Percentiles rank a stretch among this genome's conserved stretches.
phyloP scores from a whole-genome alignment of 352 stramenopile species.

The Aphanomyces cochlioides region DNA sequence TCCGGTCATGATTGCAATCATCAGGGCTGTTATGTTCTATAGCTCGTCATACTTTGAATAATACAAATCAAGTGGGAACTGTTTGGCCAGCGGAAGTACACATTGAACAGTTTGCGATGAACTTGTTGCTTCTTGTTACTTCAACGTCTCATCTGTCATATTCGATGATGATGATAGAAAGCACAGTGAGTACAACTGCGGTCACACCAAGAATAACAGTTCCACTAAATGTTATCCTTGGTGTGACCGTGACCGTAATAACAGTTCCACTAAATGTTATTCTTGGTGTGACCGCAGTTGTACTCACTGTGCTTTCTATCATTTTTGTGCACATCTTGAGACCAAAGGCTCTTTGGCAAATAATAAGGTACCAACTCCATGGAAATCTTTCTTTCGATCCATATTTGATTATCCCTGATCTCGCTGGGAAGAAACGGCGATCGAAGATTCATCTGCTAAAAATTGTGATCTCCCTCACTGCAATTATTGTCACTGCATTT shows the following conservation, averaged over 20 bases:
- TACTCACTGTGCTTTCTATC: conserved; percentile 7
- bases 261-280: too few species aligned
- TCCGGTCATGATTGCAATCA: not conserved
- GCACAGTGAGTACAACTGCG: too few species aligned
- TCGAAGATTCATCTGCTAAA: not conserved
- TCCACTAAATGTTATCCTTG: too few species aligned
- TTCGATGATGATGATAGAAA: conserved; percentile 12
- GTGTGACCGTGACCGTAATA: too few species aligned
- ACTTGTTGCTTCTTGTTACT: conserved; percentile 10
- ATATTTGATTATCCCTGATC: not conserved
- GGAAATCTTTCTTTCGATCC: not conserved
- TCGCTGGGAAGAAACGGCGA: not conserved
- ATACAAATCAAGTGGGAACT: conserved; percentile 17
- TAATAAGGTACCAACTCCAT: not conserved
- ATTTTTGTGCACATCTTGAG: conserved; percentile 11
- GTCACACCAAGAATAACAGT: too few species aligned
- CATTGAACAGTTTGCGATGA: conserved; percentile 19
- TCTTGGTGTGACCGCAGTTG: not conserved
- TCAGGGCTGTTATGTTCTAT: conserved; percentile 3
- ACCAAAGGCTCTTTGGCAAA: not conserved
- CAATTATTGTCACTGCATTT: not conserved
- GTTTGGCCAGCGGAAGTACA: conserved; percentile 15
- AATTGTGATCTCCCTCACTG: not conserved
- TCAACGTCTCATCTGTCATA: conserved; percentile 16
- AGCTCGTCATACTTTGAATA: not conserved